These are phyloP conservation scores for Fistulinella cinereoalba DNA, from an alignment of 1,284 basidiomycete species.

Conservation along the genomic window DNA sequence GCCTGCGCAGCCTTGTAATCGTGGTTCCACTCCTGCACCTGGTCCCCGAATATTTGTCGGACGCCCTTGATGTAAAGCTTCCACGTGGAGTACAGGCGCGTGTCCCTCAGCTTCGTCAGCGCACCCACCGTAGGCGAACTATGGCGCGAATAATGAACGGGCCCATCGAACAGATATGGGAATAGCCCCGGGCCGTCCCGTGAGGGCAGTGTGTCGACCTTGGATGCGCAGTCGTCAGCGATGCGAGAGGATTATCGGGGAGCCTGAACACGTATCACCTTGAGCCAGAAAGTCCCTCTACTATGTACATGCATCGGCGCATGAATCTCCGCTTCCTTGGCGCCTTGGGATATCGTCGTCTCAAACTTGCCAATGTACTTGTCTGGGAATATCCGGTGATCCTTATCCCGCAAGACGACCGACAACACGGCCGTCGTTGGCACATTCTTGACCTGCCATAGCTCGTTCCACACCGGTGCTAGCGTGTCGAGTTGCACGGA, in stretches of 20 bases:
- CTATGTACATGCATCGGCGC: slow-evolving; percentile 46
- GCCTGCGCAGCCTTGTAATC: slow-evolving; percentile 65
- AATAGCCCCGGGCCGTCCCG: slow-evolving; percentile 36
- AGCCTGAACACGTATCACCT: slow-evolving; percentile 41
- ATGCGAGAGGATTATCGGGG: neutral
- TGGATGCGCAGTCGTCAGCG: slow-evolving; percentile 15
- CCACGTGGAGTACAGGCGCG: slow-evolving; percentile 76
- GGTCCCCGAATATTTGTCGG: slow-evolving; percentile 55
- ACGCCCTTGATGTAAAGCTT: slow-evolving; percentile 68
- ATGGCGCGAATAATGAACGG: slow-evolving; percentile 67
- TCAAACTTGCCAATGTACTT: slow-evolving; percentile 66
- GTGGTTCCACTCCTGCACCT: slow-evolving; percentile 63
- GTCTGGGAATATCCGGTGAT: slow-evolving; percentile 55
- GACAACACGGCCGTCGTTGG: slow-evolving; percentile 55
- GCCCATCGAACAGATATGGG: slow-evolving; percentile 69
- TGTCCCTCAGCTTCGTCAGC: slow-evolving; percentile 57
- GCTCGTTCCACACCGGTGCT: slow-evolving; percentile 70
- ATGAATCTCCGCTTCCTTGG: slow-evolving; percentile 60
- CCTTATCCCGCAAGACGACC: slow-evolving; percentile 65
- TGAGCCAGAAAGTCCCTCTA: slow-evolving; percentile 65
- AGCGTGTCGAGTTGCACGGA: slow-evolving; percentile 58
- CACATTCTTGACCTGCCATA: slow-evolving; percentile 69
- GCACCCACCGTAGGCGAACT: slow-evolving; percentile 64
- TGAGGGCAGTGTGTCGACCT: slow-evolving; percentile 45
- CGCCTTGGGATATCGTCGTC: slow-evolving; percentile 49